Evolutionary conservation across 1,284 basidiomycete genomes (phyloP), one percentile per base, ranked within the genome.

Genomic region (Apiotrichum akiyoshidainum): DNA sequence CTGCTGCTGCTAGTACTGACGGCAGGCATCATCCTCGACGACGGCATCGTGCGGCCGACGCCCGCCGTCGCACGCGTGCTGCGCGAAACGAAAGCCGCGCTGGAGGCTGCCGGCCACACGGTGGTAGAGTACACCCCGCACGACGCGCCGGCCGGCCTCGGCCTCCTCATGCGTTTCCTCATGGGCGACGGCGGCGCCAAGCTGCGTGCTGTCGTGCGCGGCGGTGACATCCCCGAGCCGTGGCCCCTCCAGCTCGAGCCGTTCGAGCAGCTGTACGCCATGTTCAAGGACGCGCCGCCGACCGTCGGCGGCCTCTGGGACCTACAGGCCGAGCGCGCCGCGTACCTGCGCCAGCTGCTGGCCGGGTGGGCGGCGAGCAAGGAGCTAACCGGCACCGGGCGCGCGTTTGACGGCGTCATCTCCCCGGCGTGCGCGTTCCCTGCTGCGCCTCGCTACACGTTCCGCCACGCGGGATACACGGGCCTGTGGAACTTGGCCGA

Each of bases 41-140:
- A 87, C 66, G 86, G 83, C 1, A 54, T 81, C 17, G 73, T 83
- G 9, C 67, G 76, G 11, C 88, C 89, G 5, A 84, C 87, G 59
- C 87, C 88, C 0, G 87, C 88, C 0, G 73, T 89, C n/a, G 73
- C 68, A n/a, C 80, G 88, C 42, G 88, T 84, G 1, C 74, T 91
- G 41, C 79, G 83, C 65, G 80, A 78, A 51, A 80, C 82, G 2
- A 84, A 83, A 68, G 70, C 78, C 2, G 85, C 86, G 0, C 76
- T 91, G 31, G 60, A 81, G 21, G 79, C 75, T 5, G 84, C 84
- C 6, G 88, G 88, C 0, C 87, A 90, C 69, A 80, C 81, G 68
- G 68, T 79, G 11, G 64, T 79, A 55, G 76, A 76, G 35, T 79
- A 71, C 67, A 66, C 71, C 11, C 60, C 61, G 2, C 58, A 54